Conservation (phyloP, 2,329 filamentous ascomycete genomes). For the Fusarium poae region DNA sequence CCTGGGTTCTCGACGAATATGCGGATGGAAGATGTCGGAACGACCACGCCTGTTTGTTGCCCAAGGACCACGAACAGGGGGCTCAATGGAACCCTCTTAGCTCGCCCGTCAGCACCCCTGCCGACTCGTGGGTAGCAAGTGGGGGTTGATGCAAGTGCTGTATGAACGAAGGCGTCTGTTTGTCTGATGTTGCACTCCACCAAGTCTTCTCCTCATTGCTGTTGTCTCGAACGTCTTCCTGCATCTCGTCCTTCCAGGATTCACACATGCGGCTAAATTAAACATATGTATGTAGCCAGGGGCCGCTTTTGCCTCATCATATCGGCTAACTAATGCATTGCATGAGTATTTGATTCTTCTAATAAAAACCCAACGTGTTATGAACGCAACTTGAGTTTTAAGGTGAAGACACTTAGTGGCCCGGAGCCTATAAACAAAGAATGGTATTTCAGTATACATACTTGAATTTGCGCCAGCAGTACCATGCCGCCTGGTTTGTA, state of each 20-base stretch:
- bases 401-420: not conserved
- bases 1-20: constrained; percentile 18
- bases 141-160: constrained; percentile 50
- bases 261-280: constrained; percentile 48
- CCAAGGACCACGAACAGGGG: constrained; percentile 23
- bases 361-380: constrained; percentile 37
- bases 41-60: constrained; percentile 31
- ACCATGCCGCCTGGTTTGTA: constrained; percentile 17
- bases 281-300: constrained; percentile 45
- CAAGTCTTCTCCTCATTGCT: constrained; percentile 27
- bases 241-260: constrained; percentile 27
- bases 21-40: constrained; percentile 45
- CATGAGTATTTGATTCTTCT: constrained; percentile 46
- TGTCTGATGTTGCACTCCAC: constrained; percentile 30
- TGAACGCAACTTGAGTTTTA: constrained; percentile 8
- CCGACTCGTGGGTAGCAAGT: constrained; percentile 44
- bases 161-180: constrained; percentile 11
- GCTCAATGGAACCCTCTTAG: constrained; percentile 11
- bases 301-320: constrained; percentile 31
- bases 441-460: constrained; percentile 1
- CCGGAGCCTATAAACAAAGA: not conserved
- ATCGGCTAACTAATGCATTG: constrained; percentile 27
- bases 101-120: constrained; percentile 41
- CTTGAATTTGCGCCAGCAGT: constrained; percentile 9
- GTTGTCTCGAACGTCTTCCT: constrained; percentile 41